These are phyloP conservation scores for Ascoidea rubescens DNA, from an alignment of 805 yeast genomes.

Conservation along the genomic window DNA sequence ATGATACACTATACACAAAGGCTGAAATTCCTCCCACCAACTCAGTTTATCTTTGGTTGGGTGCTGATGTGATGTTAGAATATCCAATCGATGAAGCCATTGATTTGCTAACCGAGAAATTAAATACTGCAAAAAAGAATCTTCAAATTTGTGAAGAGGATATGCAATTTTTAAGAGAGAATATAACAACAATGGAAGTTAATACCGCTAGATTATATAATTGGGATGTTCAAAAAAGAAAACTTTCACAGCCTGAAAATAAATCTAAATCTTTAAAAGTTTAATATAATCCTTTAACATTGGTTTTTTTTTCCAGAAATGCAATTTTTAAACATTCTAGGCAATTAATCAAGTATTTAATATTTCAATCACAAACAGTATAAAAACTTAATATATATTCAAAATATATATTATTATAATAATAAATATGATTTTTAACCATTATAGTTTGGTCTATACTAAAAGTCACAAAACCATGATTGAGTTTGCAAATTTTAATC, in stretches of 20 bases:
- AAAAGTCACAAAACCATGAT: too few relatives aligned
- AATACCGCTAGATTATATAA: conserved; percentile 87
- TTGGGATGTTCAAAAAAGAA: conserved; percentile 75
- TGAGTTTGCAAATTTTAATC: too few relatives aligned
- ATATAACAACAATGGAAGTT: conserved; percentile 95
- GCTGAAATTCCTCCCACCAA: conserved; percentile 57
- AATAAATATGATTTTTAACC: too few relatives aligned
- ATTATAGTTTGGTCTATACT: too few relatives aligned
- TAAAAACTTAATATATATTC: too few relatives aligned
- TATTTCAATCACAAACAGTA: too few relatives aligned
- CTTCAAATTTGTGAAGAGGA: conserved; percentile 63
- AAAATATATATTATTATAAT: too few relatives aligned
- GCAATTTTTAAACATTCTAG: too few relatives aligned
- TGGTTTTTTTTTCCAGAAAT: too few relatives aligned
- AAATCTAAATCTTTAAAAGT: too few relatives aligned
- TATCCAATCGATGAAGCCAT: conserved; percentile 85
- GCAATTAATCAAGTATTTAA: too few relatives aligned
- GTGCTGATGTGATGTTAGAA: conserved; percentile 95
- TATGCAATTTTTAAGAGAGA: conserved; percentile 69
- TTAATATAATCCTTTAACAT: too few relatives aligned
- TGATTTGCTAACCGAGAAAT: conserved; percentile 46
- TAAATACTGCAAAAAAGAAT: conserved; percentile 46
- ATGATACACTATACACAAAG: conserved; percentile 81
- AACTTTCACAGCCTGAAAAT: conserved; percentile 5
- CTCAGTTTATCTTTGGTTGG: conserved; percentile 85